Conservation (phyloP, 352 stramenopile species). For the Globisporangium nagaii region DNA sequence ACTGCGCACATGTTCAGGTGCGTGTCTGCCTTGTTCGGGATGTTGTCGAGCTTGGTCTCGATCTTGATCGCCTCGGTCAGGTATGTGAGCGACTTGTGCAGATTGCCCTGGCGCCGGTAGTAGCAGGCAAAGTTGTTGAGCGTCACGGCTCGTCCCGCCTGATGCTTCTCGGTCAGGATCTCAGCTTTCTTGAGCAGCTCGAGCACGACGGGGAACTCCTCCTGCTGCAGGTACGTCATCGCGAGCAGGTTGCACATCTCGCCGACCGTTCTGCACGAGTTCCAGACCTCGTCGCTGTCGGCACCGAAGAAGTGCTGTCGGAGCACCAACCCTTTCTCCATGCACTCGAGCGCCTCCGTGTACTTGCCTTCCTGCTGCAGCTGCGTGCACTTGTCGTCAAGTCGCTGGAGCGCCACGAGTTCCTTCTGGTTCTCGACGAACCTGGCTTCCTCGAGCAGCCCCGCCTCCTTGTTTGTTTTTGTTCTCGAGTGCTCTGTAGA, state of each 20-base stretch:
- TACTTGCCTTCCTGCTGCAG: slow-evolving; percentile 92
- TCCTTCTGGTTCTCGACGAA: slow-evolving; percentile 80
- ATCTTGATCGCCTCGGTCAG: slow-evolving; percentile 92
- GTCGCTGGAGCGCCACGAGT: slow-evolving; percentile 81
- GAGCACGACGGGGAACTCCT: slow-evolving; percentile 88
- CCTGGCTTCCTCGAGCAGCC: slow-evolving; percentile 21
- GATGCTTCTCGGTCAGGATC: slow-evolving; percentile 89
- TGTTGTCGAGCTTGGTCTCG: slow-evolving; percentile 76
- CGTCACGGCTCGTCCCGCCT: slow-evolving; percentile 80
- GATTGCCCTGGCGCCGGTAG: slow-evolving; percentile 86
- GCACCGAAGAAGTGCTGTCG: slow-evolving; percentile 92
- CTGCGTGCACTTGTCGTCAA: slow-evolving; percentile 87
- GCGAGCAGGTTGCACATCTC: slow-evolving; percentile 95
- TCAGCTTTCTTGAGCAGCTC: slow-evolving; percentile 94
- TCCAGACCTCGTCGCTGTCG: slow-evolving; percentile 88
- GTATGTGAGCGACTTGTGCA: slow-evolving; percentile 89
- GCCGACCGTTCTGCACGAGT: slow-evolving; percentile 89
- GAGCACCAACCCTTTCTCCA: slow-evolving; percentile 91
- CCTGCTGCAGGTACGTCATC: slow-evolving; percentile 95
- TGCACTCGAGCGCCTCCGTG: slow-evolving; percentile 90
- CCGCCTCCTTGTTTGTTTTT: slow-evolving; percentile 17
- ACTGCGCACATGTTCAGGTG: slow-evolving; percentile 95
- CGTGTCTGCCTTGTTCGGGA: slow-evolving; percentile 90
- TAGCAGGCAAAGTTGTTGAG: slow-evolving; percentile 95
- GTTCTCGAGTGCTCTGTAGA: not conserved